Base-by-base conservation (phyloP, 2,329 filamentous ascomycete genomes). In the Calonectria multiphialidica region DNA sequence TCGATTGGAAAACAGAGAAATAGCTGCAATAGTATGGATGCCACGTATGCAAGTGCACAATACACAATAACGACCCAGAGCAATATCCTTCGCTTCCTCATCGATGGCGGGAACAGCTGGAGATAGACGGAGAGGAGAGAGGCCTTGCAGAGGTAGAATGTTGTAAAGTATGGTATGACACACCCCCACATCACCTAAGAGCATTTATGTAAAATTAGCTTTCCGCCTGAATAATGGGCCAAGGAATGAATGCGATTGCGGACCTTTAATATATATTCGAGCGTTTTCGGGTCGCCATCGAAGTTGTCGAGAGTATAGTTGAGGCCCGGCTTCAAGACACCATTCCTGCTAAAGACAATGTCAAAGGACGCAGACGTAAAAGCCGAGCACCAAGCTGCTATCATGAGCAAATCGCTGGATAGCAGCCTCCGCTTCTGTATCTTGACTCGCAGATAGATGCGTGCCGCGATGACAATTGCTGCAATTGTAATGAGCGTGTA, bases 121-220 rank as follows among this genome's bases (percentile, higher is more conserved):
- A 59, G 53, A 12, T 59, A 59, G 53, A 59, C 53, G n/a, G 53
- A 59, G 12, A 40, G 13, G 10, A 59, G 53, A 1, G 53, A 59
- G 53, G 53, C 53, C 13, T 59, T 59, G 53, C 53, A 59, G 33
- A 59, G 53, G 28, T 59, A 59, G 21, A 59, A 59, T 3, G 53
- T 59, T 2, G 53, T 59, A 13, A 59, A 59, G 23, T 16, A 59
- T 5, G 53, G 53, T 40, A 59, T 59, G n/a, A 40, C 33, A 33
- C 53, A 18, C 23, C 6, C 53, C 53, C 53, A 59, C 53, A 59
- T 59, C 13, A 59, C 1, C 53, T 59, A 37, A 21, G n/a, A 25
- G 21, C 4, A 25, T 18, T 16, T 13, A 40, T 2, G 5, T 5
- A 25, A 1, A 23, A 40, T 59, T 9, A 40, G 53, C 21, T 18